Evolutionary conservation across 2,329 filamentous ascomycete species (phyloP), one percentile per base, ranked within the genome.

Genomic region (Diplodia scrobiculata): DNA sequence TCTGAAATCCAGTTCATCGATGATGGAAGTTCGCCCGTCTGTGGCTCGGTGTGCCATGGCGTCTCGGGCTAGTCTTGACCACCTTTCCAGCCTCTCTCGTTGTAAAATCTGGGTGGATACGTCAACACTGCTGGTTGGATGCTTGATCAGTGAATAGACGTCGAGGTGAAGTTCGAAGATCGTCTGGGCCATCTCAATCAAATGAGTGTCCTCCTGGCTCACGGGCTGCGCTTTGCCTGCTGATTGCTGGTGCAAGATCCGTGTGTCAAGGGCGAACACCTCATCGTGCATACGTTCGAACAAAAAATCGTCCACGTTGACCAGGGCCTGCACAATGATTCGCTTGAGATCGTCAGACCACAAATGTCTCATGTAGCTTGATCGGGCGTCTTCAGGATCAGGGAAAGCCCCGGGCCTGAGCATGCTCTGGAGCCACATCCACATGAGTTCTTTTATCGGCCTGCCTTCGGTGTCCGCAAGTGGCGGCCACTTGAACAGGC

Each of bases 91-190:
- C 14, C 87, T 83, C 71, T 88, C 84, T 63, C 81, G 82, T 71
- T 89, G 86, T 9, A 82, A 68, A 4, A 79, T 72, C 41, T 84
- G 80, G n/a, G 81, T 84, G 5, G 78, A 78, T 34, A 76, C 71
- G 67, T 84, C 81, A 5, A 86, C 81, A 27, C 84, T 82, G 69
- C 84, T 88, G 69, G 82, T 83, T 0, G 86, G 83, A 68, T 84
- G 84, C 59, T 84, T 88, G 70, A 89, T 86, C n/a, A 84, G 77
- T 5, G 84, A 84, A 72, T 87, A 89, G 9, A 89, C 79, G 71
- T 90, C 88, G 5, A 90, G 79, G 71, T 90, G 88, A 36, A 90
- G 76, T 73, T 91, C 88, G 69, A 88, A 89, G 2, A 90, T 76
- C 2, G 83, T 82, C 72, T 90, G 81, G 1, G 84, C 77, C 73